Base-by-base conservation (phyloP, 768 basidiomycete genomes). In the Amyloporia xantha region DNA sequence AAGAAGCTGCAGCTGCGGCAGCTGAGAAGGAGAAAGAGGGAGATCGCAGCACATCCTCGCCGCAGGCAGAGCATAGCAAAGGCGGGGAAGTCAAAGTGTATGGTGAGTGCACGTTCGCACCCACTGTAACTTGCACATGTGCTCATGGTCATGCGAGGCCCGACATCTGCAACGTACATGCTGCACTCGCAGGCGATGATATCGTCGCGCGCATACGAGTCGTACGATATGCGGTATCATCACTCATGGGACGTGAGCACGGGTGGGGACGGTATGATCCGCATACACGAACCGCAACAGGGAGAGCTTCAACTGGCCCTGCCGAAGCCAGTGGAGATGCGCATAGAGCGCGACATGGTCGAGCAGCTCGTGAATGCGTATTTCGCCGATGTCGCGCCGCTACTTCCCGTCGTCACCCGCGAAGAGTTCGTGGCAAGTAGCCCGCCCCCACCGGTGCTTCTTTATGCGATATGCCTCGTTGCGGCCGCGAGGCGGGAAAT, bases 391-490 rank as follows among this genome's bases (percentile, higher is more conserved):
- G 75, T 94, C 40, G 81, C 89, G 1, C 90, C 89, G n/a, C 71
- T 90, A 36, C 78, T 97, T 49, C 95, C 96, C 10, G 74, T 99
- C 56, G 79, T 98, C 50, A 89, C 90, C 15, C 81, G 86, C 61
- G 76, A 79, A 21, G 95, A 99, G 62, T 97, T 99, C 61, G 71
- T 96, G 53, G 76, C 84, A 30, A 79, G 65, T 43, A 75, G 79
- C 19, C 81, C 80, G 12, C 87, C 85, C 0, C 79, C 91, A 2
- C 82, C 87, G 3, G 74, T 99, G 20, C 68, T 98, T 49, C 76
- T 98, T 19, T 97, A 97, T 66, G 84, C 91, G 30, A 93, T 98
- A 68, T 97, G 93, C 66, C 83, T 92, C 25, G 84, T 97, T 36
- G 90, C 94, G 17, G 88, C 90, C 13, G 83, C 91, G 25, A 78